Percentiles rank a stretch among this genome's conserved stretches.
phyloP scores from a whole-genome alignment of 257 asterid genomes.

The Pogostemon cablin region DNA sequence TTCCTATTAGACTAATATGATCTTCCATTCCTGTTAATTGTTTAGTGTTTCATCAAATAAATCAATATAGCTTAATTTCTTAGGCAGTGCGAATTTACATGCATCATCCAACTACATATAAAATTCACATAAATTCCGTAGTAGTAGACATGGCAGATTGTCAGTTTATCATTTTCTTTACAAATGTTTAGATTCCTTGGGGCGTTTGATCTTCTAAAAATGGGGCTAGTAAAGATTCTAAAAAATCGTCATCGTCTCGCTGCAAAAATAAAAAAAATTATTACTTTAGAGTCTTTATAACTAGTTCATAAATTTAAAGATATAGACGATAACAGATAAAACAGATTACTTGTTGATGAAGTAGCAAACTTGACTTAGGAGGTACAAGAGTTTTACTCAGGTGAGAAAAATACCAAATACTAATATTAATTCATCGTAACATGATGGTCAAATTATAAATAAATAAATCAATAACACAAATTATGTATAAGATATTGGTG shows the following conservation, averaged over 20 bases:
- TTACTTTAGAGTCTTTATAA: neutral
- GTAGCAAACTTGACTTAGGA: constrained; percentile 30
- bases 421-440: neutral
- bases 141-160: neutral
- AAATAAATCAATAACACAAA: no score
- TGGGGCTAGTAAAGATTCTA: constrained; percentile 47
- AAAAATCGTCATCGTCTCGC: constrained; percentile 43
- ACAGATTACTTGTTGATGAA: no score
- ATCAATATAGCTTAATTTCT: no score
- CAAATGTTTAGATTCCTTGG: constrained; percentile 25
- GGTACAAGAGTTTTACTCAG: constrained; percentile 25
- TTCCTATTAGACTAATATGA: no score
- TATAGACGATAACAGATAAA: no score
- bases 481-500: no score
- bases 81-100: no score
- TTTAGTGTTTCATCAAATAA: no score
- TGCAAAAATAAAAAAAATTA: constrained; percentile 19
- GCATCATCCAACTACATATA: neutral
- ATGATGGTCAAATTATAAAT: neutral
- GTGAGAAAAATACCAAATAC: constrained; percentile 24
- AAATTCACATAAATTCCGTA: neutral
- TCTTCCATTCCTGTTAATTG: no score
- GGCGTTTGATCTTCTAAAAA: constrained; percentile 33
- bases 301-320: neutral
- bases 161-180: neutral